Conservation (phyloP, 129 eudicot genomes). For the Artemisia tridentata region DNA sequence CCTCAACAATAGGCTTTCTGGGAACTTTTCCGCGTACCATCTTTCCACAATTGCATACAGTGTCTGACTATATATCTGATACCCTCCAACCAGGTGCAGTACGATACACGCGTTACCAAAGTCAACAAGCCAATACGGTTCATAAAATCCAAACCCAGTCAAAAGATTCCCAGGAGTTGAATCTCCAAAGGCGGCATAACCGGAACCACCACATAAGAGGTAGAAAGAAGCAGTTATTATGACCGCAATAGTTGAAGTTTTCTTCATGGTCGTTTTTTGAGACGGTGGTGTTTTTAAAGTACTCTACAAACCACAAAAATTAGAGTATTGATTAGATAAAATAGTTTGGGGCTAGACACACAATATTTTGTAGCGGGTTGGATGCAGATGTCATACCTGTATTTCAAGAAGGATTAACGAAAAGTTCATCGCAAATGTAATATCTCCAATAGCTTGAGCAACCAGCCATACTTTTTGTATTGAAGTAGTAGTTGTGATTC, state of each 20-base stretch:
- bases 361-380: background rate
- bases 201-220: constrained; percentile 70
- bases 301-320: constrained; percentile 41
- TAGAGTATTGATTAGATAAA: background rate
- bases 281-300: constrained; percentile 77
- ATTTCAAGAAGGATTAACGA: constrained; percentile 66
- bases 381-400: constrained; percentile 39
- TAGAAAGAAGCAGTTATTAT: constrained; percentile 54
- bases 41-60: constrained; percentile 55
- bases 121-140: constrained; percentile 86
- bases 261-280: constrained; percentile 69
- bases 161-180: constrained; percentile 76
- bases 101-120: constrained; percentile 71
- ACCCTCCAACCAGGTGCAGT: constrained; percentile 78
- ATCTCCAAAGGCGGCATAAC: constrained; percentile 87
- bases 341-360: background rate
- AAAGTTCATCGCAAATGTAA: constrained; percentile 67
- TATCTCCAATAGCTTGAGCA: constrained; percentile 79
- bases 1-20: constrained; percentile 35
- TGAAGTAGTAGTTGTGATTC: constrained; percentile 49
- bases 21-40: constrained; percentile 47
- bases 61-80: constrained; percentile 77
- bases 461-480: constrained; percentile 72
- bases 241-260: constrained; percentile 53
- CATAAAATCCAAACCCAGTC: constrained; percentile 81